phyloP scores from a whole-genome alignment of 139 green algal genomes.

The Spirogloea muscicola region DNA sequence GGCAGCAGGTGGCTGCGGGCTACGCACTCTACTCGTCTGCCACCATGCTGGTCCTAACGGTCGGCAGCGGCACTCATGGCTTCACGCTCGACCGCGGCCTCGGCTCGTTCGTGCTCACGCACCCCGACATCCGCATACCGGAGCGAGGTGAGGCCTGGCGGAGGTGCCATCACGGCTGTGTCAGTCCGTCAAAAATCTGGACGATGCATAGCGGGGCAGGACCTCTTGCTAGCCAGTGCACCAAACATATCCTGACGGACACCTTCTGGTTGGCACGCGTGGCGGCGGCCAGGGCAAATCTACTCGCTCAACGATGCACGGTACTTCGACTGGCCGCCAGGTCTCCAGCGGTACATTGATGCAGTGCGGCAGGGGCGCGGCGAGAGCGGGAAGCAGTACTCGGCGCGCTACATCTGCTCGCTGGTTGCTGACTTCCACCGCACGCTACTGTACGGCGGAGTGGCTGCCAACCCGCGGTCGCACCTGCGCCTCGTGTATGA shows the following conservation, averaged over 20 bases:
- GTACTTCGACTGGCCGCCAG: slow-evolving; percentile 65
- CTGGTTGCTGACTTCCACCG: slow-evolving; percentile 65
- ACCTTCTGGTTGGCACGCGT: no score
- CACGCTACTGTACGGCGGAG: slow-evolving; percentile 56
- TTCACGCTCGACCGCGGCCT: slow-evolving; percentile 87
- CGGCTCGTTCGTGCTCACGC: slow-evolving; percentile 86
- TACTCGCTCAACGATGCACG: slow-evolving; percentile 76
- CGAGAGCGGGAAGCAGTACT: slow-evolving; percentile 67
- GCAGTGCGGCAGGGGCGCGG: slow-evolving; percentile 59
- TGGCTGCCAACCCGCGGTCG: slow-evolving; percentile 57
- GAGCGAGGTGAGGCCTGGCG: slow-evolving; percentile 46
- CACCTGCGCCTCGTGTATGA: slow-evolving; percentile 71
- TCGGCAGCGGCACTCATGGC: slow-evolving; percentile 16
- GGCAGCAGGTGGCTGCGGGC: slow-evolving; percentile 51
- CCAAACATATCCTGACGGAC: no score
- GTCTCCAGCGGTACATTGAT: slow-evolving; percentile 62
- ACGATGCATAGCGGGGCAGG: no score
- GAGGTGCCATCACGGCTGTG: no score
- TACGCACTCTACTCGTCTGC: slow-evolving; percentile 63
- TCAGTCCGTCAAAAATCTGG: no score
- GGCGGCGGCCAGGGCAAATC: slow-evolving; percentile 63
- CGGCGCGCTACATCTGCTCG: slow-evolving; percentile 65
- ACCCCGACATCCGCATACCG: slow-evolving; percentile 74
- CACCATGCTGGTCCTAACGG: slow-evolving; percentile 52
- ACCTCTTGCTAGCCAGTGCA: no score